Percentiles rank a stretch among this genome's conserved stretches.
Conservation (phyloP, 352 stramenopile species). For the Phytophthora podocarpi region DNA sequence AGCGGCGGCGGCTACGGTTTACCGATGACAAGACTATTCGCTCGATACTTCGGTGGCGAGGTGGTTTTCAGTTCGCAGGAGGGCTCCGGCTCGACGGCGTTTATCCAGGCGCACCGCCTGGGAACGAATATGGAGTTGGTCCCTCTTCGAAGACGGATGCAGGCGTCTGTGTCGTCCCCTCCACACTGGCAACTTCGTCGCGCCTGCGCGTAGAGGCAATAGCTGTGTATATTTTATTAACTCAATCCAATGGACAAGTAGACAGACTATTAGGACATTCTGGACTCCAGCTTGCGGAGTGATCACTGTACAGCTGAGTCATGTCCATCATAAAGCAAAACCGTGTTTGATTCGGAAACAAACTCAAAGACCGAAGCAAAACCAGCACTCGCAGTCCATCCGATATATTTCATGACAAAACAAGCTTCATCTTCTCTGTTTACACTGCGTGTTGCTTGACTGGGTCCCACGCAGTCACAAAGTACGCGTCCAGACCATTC, state of each 20-base stretch:
- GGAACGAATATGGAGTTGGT: conserved; percentile 72
- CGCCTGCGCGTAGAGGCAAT: not conserved
- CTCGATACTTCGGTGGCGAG: conserved; percentile 98
- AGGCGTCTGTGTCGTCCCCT: conserved; percentile 1
- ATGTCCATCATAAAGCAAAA: too few relatives aligned
- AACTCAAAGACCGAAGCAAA: too few relatives aligned
- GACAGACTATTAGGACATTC: too few relatives aligned
- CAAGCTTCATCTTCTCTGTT: not conserved
- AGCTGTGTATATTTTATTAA: conserved; percentile 13
- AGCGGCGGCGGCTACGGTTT: conserved; percentile 95
- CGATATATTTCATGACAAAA: not conserved
- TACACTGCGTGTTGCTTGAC: conserved; percentile 54
- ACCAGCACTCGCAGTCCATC: too few relatives aligned
- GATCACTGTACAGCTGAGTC: too few relatives aligned
- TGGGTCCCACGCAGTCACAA: conserved; percentile 61
- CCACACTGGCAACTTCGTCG: conserved; percentile 19
- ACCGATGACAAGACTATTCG: conserved; percentile 91
- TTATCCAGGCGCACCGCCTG: conserved; percentile 74
- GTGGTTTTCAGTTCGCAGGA: conserved; percentile 98
- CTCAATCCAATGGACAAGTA: conserved; percentile 16
- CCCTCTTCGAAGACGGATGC: conserved; percentile 26
- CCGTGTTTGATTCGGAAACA: too few relatives aligned
- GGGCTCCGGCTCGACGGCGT: conserved; percentile 95
- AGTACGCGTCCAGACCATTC: conserved; percentile 51
- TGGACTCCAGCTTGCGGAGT: too few relatives aligned